Evolutionary conservation across 192 early-diverging fungal species (phyloP), one percentile per base, ranked within the genome.

Genomic region (Coemansia sp.): DNA sequence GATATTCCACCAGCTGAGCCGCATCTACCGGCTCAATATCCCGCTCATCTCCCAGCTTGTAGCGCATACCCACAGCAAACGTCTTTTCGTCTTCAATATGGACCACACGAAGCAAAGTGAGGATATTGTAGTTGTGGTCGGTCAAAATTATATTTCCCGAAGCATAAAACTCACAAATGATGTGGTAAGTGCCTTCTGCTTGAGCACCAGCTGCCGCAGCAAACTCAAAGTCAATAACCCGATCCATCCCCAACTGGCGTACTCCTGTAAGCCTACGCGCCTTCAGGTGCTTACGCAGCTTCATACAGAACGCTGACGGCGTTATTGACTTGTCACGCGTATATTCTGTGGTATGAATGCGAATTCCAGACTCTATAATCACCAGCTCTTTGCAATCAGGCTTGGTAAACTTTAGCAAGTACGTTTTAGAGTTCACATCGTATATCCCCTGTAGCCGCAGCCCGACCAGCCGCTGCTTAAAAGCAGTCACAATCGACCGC

Each of bases 71-170:
- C 8, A 97, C 93, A 2, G 87, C 89, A 81, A 93, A 90, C 35
- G 79, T 66, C 21, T 84, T 78, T 9, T 80, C 86, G 28, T 88
- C 86, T 20, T 86, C 88, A 9, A 91, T 78, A 53, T 91, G 87
- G 11, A 99, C 97, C 1, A 90, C 83, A 19, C 97, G 91, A 50
- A 96, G 62, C 35, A 97, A 71, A 1, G 92, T 75, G 50, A 99
- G 54, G 31, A 96, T 98, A 14, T 68, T 78, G 62, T 89, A 94
- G 47, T 91, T 84, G 35, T 86, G 79, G 80, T 96, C 90, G 6
- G 95, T 96, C 59, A 99, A 73, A 49, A 99, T 94, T 43, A 99
- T 83, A 81, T 99, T 99, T 2, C 96, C 96, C 42, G 86, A 80
- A 49, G 89, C 83, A 58, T 90, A 89, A 60, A 88, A 89, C 72